A percentile compares a stretch with the other conserved stretches of the same genome.
phyloP scores from a whole-genome alignment of 129 eudicot genomes.

The Ambrosia trifida region DNA sequence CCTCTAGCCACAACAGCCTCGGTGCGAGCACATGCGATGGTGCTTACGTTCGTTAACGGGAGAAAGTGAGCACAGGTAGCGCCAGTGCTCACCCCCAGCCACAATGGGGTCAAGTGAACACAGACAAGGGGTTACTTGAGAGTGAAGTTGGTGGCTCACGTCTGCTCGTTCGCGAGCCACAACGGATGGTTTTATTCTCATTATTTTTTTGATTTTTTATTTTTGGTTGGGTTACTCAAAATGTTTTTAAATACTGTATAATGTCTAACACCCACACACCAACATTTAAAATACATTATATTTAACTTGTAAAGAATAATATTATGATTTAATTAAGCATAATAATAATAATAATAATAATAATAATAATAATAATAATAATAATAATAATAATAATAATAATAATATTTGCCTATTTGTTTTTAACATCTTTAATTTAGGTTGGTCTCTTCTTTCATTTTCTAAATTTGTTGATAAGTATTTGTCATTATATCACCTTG shows the following conservation, averaged over 20 bases:
- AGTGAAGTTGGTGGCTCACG: too few species aligned
- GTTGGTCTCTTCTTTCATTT: slow-evolving; percentile 14
- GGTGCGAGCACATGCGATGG: too few species aligned
- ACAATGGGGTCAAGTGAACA: too few species aligned
- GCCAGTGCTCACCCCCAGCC: too few species aligned
- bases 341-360: background rate
- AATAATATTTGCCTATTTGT: background rate
- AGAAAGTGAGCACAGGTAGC: too few species aligned
- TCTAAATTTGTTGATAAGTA: slow-evolving; percentile 8
- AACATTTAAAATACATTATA: background rate
- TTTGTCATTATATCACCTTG: slow-evolving; percentile 24
- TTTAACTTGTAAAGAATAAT: background rate
- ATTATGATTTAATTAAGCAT: slow-evolving; percentile 6
- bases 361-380: too few species aligned
- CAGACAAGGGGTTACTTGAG: too few species aligned
- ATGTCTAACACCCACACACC: background rate
- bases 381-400: too few species aligned
- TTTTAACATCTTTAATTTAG: slow-evolving; percentile 25
- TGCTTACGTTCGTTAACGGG: too few species aligned
- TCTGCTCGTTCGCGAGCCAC: too few species aligned
- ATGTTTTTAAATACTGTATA: background rate
- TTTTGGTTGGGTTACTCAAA: background rate
- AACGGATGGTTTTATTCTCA: too few species aligned
- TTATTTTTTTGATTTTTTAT: background rate
- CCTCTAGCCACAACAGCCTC: too few species aligned